Evolutionary conservation across 306 rosid genomes (phyloP), one percentile per base, ranked within the genome.

Genomic region (Dryas alaskensis): DNA sequence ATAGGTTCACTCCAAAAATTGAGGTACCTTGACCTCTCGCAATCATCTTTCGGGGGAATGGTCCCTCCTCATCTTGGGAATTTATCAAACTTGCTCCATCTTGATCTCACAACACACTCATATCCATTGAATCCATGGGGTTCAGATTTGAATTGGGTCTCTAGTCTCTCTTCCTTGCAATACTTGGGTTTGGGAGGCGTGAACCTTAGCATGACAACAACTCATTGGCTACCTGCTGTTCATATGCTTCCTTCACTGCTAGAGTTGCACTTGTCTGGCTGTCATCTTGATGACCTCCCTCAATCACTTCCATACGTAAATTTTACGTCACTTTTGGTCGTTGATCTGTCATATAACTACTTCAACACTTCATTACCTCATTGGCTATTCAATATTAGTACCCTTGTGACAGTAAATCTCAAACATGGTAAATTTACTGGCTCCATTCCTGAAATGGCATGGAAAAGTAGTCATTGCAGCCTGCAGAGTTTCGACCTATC

Each of bases 221-320:
- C 48, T 16, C 9, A 70, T 54, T 70, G 74, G 74, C 39, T 70
- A 43, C 42, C 53, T 11, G 13, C n/a, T n/a, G 43, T 40, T 1
- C 63, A 62, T 31, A 62, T 4, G 44, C 63, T 37, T 17, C 52
- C 78, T 44, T 74, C 78, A 4, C 43, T 74, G 10, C 11, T 61
- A 13, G 66, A 61, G 66, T 3, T 61, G 16, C 19, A 37, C 13
- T 13, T 61, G 17, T 37, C 66, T 61, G 6, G 7, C 0, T 37
- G 47, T 4, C 6, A 37, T 0, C 13, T 61, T 11, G 22, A 2
- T 45, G 37, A 31, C 3, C 37, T 31, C 37, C 37, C 37, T 31
- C 37, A 31, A 31, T 31, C 37, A 31, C 37, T 31, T 31, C 37
- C 37, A 31, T 31, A 31, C 37, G 2, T 31, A 31, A 31, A 31